phyloP scores from a whole-genome alignment of 2,329 filamentous ascomycete species.

The Daldinia sp. region DNA sequence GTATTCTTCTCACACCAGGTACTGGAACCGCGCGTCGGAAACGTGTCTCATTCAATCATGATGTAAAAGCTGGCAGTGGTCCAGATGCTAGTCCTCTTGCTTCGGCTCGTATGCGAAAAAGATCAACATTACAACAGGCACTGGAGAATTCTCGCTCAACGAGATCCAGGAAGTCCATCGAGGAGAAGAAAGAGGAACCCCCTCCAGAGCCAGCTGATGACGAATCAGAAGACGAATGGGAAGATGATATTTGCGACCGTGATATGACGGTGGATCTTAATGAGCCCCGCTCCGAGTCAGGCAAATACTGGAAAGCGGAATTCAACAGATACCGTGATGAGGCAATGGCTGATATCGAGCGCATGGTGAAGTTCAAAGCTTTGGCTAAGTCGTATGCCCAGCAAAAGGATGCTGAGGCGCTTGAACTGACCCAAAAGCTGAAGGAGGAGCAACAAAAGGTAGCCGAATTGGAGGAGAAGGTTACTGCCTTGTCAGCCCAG shows the following conservation, averaged over 20 bases:
- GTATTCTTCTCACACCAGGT: constrained; percentile 74
- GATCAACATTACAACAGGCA: constrained; percentile 48
- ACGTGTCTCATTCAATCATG: constrained; percentile 73
- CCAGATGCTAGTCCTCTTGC: constrained; percentile 44
- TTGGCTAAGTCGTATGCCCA: constrained; percentile 82
- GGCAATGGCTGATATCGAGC: constrained; percentile 79
- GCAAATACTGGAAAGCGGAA: constrained; percentile 83
- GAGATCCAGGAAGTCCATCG: constrained; percentile 38
- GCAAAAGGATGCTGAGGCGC: constrained; percentile 79
- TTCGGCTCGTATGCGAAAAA: constrained; percentile 43
- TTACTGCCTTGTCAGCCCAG: constrained; percentile 70
- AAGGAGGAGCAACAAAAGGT: constrained; percentile 76
- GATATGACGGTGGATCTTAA: constrained; percentile 78
- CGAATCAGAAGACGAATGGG: constrained; percentile 62
- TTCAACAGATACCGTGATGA: constrained; percentile 80
- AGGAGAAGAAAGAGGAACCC: constrained; percentile 44
- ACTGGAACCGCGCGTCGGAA: constrained; percentile 71
- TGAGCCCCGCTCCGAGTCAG: constrained; percentile 79
- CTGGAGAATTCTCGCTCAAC: constrained; percentile 49
- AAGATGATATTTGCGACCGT: constrained; percentile 65
- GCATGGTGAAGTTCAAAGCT: constrained; percentile 82
- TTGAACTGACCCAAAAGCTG: constrained; percentile 73
- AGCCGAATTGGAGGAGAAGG: constrained; percentile 71
- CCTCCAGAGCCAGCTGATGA: constrained; percentile 25
- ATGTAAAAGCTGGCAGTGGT: constrained; percentile 60